Evolutionary conservation across 2,329 filamentous ascomycete species (phyloP).

Genomic region (Neofusicoccum cordaticola): DNA sequence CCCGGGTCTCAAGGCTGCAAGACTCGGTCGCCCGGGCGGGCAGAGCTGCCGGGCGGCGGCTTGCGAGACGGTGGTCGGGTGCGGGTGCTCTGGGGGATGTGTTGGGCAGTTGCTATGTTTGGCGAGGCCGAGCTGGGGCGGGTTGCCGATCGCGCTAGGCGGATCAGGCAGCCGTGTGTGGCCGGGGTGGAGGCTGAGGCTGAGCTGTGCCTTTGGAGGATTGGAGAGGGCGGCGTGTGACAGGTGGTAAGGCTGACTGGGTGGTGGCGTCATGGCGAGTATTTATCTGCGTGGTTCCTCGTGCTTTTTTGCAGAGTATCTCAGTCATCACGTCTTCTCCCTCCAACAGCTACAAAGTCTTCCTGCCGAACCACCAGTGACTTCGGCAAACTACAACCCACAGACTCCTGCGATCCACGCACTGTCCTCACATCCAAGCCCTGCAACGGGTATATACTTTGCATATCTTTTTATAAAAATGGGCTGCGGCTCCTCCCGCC

Average conservation of each 20-base stretch:
- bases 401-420: neutral
- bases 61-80: neutral
- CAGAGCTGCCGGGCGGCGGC: neutral
- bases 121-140: neutral
- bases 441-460: neutral
- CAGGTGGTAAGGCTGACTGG: neutral
- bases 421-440: neutral
- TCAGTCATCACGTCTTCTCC: neutral
- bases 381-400: neutral
- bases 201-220: neutral
- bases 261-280: too few species aligned
- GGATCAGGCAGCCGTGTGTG: neutral
- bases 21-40: neutral
- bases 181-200: neutral
- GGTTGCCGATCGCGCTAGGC: neutral
- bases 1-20: too few species aligned
- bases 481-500: neutral
- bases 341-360: neutral
- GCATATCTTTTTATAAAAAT: neutral
- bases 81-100: neutral
- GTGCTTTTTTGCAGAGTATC: too few species aligned
- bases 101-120: neutral
- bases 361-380: neutral
- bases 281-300: neutral
- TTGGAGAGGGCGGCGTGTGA: neutral